Evolutionary conservation across 306 rosid genomes (phyloP).

Genomic region (Sicyos baderoa): DNA sequence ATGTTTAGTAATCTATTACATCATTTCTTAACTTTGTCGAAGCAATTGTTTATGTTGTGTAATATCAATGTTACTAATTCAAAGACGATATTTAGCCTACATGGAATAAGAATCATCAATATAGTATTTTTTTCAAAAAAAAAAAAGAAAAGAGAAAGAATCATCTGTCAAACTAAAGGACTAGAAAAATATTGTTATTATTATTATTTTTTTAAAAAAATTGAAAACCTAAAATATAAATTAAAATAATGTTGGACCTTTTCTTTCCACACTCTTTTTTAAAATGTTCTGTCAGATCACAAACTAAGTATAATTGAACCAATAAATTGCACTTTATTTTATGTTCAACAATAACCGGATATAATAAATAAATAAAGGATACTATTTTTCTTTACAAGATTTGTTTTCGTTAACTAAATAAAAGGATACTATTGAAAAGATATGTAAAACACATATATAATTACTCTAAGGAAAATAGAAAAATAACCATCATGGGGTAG

Average conservation of each 20-base stretch:
- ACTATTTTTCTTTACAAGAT: too few relatives aligned
- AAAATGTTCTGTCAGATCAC: neutral
- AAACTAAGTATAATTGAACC: neutral
- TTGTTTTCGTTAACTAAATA: too few relatives aligned
- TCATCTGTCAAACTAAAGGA: neutral
- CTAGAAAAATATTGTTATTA: neutral
- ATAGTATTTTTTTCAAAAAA: too few relatives aligned
- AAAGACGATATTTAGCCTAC: neutral
- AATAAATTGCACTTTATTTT: too few relatives aligned
- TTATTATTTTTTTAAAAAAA: neutral
- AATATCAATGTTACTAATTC: neutral
- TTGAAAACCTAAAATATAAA: neutral
- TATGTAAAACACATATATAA: too few relatives aligned
- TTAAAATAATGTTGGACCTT: neutral
- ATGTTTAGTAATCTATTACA: neutral
- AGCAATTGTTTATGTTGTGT: neutral
- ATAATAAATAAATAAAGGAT: too few relatives aligned
- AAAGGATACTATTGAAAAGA: too few relatives aligned
- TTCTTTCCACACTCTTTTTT: neutral
- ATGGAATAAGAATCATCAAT: neutral
- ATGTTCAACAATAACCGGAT: neutral
- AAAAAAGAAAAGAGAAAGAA: neutral
- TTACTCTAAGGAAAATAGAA: too few relatives aligned
- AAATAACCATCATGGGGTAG: too few relatives aligned
- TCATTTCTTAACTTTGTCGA: neutral